These are phyloP conservation scores for Globisporangium acanthophoron DNA, from an alignment of 352 stramenopile genomes.

Conservation along the genomic window DNA sequence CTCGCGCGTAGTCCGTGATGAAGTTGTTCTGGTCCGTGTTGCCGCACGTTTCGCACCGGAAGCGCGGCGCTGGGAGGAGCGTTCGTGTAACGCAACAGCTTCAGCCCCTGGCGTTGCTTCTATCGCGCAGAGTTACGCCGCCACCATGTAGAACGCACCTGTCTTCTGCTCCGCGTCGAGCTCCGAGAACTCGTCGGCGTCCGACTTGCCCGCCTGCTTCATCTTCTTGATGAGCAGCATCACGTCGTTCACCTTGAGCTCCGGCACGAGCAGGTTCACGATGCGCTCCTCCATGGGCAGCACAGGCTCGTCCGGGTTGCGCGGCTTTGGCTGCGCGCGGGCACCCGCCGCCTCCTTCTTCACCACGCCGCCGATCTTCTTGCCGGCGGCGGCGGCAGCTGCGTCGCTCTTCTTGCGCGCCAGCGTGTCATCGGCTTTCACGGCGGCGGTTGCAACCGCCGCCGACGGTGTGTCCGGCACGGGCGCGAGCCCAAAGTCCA, in stretches of 20 bases:
- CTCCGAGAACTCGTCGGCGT: constrained; percentile 85
- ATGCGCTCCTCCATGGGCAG: constrained; percentile 86
- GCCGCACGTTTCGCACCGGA: constrained; percentile 81
- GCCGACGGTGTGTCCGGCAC: constrained; percentile 15
- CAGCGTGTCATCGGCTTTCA: neutral
- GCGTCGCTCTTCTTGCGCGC: constrained; percentile 39
- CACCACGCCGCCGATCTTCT: constrained; percentile 20
- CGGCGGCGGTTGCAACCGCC: neutral
- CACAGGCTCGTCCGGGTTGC: constrained; percentile 36
- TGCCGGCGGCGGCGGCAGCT: constrained; percentile 3
- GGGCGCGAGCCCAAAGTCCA: constrained; percentile 35
- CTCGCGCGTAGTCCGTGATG: constrained; percentile 84
- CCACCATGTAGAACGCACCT: constrained; percentile 22
- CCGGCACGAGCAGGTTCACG: constrained; percentile 78
- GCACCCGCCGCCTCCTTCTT: constrained; percentile 31
- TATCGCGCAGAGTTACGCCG: neutral
- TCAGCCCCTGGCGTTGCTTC: neutral
- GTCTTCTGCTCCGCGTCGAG: constrained; percentile 82
- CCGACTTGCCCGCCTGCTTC: constrained; percentile 85
- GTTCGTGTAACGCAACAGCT: neutral
- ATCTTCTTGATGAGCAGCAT: constrained; percentile 89
- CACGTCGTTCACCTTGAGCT: constrained; percentile 84
- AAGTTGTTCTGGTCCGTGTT: constrained; percentile 90
- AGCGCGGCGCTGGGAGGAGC: constrained; percentile 49
- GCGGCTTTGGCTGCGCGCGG: constrained; percentile 30